These are phyloP conservation scores for Neurospora crassa DNA, from an alignment of 2,329 filamentous ascomycete genomes.

Conservation along the genomic window DNA sequence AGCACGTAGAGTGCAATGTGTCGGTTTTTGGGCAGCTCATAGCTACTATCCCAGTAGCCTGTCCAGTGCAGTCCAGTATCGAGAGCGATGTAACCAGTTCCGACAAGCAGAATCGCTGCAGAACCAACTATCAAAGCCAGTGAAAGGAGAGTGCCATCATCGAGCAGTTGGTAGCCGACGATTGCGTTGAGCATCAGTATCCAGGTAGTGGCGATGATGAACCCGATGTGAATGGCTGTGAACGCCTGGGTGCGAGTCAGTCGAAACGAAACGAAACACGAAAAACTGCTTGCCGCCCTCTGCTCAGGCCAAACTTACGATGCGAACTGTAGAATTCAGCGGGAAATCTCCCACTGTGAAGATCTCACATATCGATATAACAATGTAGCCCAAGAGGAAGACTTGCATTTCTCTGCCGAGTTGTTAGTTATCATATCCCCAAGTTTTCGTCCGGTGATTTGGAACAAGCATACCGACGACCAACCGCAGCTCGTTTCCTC, in stretches of 20 bases:
- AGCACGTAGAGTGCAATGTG: constrained; percentile 86
- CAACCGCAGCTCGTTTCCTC: constrained; percentile 85
- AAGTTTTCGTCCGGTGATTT: background rate
- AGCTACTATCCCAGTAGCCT: constrained; percentile 59
- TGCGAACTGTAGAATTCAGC: constrained; percentile 56
- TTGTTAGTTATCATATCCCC: constrained; percentile 8
- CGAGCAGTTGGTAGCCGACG: constrained; percentile 86
- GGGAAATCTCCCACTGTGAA: constrained; percentile 91
- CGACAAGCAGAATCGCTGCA: constrained; percentile 65
- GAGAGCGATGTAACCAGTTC: constrained; percentile 89
- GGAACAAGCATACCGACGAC: constrained; percentile 58
- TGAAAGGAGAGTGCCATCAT: constrained; percentile 84
- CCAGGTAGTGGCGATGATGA: constrained; percentile 83
- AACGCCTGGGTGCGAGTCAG: constrained; percentile 52
- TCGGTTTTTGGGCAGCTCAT: constrained; percentile 46
- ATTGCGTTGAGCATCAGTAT: constrained; percentile 84
- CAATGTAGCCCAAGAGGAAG: constrained; percentile 76
- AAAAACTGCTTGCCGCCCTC: background rate
- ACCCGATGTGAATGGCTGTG: constrained; percentile 79
- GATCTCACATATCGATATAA: constrained; percentile 91
- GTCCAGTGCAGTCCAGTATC: constrained; percentile 89
- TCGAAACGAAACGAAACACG: background rate
- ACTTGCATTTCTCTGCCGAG: constrained; percentile 80
- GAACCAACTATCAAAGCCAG: constrained; percentile 66
- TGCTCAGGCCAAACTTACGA: constrained; percentile 42